A percentile compares a stretch with the other conserved stretches of the same genome.
Conservation (phyloP, 1,284 basidiomycete genomes). For the Ganoderma resinaceum region DNA sequence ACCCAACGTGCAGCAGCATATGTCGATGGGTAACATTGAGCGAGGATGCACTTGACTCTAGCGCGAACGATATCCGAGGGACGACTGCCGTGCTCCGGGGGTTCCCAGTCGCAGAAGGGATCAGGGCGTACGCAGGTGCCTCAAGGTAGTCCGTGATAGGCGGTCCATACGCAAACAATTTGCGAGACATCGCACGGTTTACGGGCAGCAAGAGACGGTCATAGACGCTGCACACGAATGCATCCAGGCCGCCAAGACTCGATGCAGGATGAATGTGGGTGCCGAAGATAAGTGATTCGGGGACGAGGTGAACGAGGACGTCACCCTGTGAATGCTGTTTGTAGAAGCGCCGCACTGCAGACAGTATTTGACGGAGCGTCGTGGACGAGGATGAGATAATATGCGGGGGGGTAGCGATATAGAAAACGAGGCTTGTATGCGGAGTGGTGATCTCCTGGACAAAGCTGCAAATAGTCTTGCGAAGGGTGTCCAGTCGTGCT, state of each 20-base stretch:
- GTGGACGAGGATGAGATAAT: conserved; percentile 66
- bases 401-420: conserved; percentile 67
- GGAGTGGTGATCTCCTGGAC: conserved; percentile 51
- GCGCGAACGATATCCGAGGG: conserved; percentile 47
- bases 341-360: conserved; percentile 60
- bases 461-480: conserved; percentile 60
- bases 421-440: conserved; percentile 61
- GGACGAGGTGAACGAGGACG: conserved; percentile 72
- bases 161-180: conserved; percentile 47
- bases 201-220: conserved; percentile 70
- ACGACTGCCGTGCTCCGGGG: not conserved
- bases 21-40: conserved; percentile 75
- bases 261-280: conserved; percentile 48
- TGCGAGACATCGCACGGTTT: conserved; percentile 63
- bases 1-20: conserved; percentile 79
- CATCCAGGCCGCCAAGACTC: conserved; percentile 49
- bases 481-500: conserved; percentile 67
- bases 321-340: conserved; percentile 53
- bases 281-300: conserved; percentile 61
- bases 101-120: conserved; percentile 51
- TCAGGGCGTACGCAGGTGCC: conserved; percentile 69
- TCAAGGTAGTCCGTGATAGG: conserved; percentile 59
- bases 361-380: conserved; percentile 68
- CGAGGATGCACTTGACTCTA: conserved; percentile 53
- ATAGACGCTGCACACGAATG: conserved; percentile 69